Base-by-base conservation (phyloP, 768 basidiomycete genomes). In the Rhizopogon sp. region DNA sequence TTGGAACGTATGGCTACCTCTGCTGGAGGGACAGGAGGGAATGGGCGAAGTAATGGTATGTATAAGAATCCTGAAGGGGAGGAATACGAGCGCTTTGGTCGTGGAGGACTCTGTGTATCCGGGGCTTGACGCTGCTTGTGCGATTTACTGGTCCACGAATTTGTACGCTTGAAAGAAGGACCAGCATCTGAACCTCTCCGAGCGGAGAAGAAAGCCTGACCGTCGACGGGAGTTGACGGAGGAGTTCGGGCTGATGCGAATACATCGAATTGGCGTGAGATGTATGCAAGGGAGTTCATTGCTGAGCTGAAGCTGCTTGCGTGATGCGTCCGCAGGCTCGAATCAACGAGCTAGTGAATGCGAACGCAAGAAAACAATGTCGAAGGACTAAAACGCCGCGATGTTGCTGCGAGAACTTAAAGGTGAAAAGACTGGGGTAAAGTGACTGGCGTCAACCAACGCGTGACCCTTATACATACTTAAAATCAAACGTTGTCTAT, bases 281-380 rank as follows among this genome's bases (percentile, higher is more conserved):
- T 77, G 72, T 88, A 85, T 16, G 80, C 77, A 64, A 93, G 82
- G 62, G 88, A 88, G 75, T 93, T 92, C 90, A 93, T 93, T 13
- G 41, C 11, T 16, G 37, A 11, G 16, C 10, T 25, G 25, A 25
- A 25, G 25, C 44, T 31, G 52, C 43, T 25, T 29, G 31, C 6
- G 47, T 35, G 31, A 31, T n/a, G 28, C 47, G 25, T n/a, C 37
- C 31, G 40, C 52, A 52, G 56, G n/a, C 55, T 39, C 56, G 56
- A 43, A 46, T 29, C 25, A 29, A 35, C 53, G 44, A 47, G 53
- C 29, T 37, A 37, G 47, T 35, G 20, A 22, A 37, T 11, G 8
- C 46, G 13, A 49, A 33, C 47, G 22, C 47, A 20, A 33, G 8
- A 9, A 22, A 49, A 35, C 33, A 35, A 3, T 35, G 46, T 35